Percentiles rank a stretch among this genome's conserved stretches.
Evolutionary conservation across 2,329 filamentous ascomycete genomes (phyloP).

Genomic region (Penicillium corylophilum): DNA sequence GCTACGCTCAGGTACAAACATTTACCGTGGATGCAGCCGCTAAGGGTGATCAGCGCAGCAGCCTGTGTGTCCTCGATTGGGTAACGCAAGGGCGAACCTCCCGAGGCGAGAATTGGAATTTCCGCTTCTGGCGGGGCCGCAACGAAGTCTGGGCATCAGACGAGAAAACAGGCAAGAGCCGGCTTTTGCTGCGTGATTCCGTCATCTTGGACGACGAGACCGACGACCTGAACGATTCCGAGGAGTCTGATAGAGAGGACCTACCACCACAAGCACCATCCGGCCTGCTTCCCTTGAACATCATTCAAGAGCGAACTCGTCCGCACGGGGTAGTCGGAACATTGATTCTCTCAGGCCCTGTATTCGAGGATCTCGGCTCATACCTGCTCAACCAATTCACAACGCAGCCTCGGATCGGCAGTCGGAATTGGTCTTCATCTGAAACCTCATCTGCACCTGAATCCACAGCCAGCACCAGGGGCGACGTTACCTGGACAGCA

Average conservation of each 20-base stretch:
- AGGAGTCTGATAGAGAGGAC: slow-evolving; percentile 30
- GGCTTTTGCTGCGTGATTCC: slow-evolving; percentile 80
- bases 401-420: slow-evolving; percentile 75
- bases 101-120: slow-evolving; percentile 84
- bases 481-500: slow-evolving; percentile 74
- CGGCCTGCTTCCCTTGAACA: slow-evolving; percentile 22
- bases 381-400: slow-evolving; percentile 81
- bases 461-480: slow-evolving; percentile 40
- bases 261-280: slow-evolving; percentile 14
- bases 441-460: slow-evolving; percentile 22
- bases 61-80: slow-evolving; percentile 87
- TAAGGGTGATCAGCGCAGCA: slow-evolving; percentile 40
- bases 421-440: slow-evolving; percentile 64
- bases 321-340: slow-evolving; percentile 78
- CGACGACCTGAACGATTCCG: slow-evolving; percentile 11
- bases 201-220: slow-evolving; percentile 66
- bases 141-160: slow-evolving; percentile 68
- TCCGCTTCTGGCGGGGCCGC: slow-evolving; percentile 73
- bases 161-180: slow-evolving; percentile 43
- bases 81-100: slow-evolving; percentile 84
- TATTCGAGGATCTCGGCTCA: slow-evolving; percentile 63
- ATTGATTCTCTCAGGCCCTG: slow-evolving; percentile 72
- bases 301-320: slow-evolving; percentile 63
- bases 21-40: slow-evolving; percentile 60
- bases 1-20: slow-evolving; percentile 79